Evolutionary conservation across 345 rosid species (phyloP).

Genomic region (Gossypium turneri): DNA sequence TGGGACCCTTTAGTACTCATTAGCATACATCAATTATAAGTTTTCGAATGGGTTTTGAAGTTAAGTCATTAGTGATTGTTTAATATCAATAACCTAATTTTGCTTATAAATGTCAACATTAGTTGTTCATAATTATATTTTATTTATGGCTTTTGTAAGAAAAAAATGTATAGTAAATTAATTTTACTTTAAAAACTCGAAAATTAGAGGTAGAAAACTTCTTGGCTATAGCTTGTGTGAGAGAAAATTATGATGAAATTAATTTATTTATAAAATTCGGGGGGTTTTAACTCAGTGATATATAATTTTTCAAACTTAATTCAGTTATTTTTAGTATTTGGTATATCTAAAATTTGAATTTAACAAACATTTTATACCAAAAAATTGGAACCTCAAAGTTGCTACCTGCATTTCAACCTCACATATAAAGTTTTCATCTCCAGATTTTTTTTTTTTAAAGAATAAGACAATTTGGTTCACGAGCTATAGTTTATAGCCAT

Average conservation of each 20-base stretch:
- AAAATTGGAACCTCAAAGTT: neutral
- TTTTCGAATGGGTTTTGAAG: too few relatives aligned
- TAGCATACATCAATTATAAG: neutral
- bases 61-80: neutral
- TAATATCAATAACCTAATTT: neutral
- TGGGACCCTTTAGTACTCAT: slow-evolving; percentile 1
- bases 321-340: too few relatives aligned
- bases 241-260: neutral
- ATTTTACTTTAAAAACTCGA: too few relatives aligned
- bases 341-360: too few relatives aligned
- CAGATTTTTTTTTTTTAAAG: neutral
- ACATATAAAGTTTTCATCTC: neutral
- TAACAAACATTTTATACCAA: too few relatives aligned
- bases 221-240: neutral
- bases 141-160: too few relatives aligned
- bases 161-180: too few relatives aligned
- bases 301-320: too few relatives aligned
- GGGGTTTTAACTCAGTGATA: too few relatives aligned
- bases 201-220: too few relatives aligned
- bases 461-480: slow-evolving; percentile 7
- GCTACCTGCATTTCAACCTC: neutral
- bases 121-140: too few relatives aligned
- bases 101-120: neutral
- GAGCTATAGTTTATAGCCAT: slow-evolving; percentile 1
- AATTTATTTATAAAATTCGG: too few relatives aligned